Evolutionary conservation across 176 grass and related monocot genomes (phyloP).

Genomic region (Triticum dicoccoides): DNA sequence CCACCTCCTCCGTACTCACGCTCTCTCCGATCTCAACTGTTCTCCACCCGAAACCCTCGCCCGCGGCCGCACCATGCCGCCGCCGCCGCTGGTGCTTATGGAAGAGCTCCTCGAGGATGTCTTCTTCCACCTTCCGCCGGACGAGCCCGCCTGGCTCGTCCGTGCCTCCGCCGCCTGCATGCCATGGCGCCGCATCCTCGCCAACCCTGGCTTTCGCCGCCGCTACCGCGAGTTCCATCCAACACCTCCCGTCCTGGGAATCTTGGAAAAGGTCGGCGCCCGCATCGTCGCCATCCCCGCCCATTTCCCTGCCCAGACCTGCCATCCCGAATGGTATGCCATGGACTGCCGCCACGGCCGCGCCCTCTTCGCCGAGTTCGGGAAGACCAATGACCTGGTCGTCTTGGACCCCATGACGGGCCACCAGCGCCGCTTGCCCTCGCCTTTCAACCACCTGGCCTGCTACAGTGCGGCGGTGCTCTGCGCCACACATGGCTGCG

Average conservation of each 20-base stretch:
- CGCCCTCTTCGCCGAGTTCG: not conserved
- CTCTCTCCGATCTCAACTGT: not conserved
- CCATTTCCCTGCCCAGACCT: not conserved
- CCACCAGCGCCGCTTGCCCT: not conserved
- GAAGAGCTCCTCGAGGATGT: not conserved
- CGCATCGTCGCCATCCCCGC: not conserved
- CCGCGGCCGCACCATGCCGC: not conserved
- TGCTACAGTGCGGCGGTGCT: not conserved
- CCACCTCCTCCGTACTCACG: no score
- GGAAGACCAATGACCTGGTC: not conserved
- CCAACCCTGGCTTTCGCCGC: not conserved
- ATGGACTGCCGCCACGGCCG: not conserved
- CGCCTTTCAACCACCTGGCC: not conserved
- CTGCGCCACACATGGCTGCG: not conserved
- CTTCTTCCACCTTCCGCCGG: not conserved
- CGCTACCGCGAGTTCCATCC: slow-evolving; percentile 17
- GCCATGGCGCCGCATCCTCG: not conserved
- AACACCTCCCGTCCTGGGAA: not conserved
- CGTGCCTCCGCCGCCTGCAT: slow-evolving; percentile 5
- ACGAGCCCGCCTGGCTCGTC: not conserved
- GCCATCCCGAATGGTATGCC: not conserved
- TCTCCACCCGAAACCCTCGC: not conserved
- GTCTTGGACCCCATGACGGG: not conserved
- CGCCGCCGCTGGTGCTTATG: not conserved
- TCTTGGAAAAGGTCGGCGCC: not conserved